Evolutionary conservation across 495 filamentous ascomycete genomes (phyloP), one percentile per base, ranked within the genome.

Genomic region (Penicillium desertorum): DNA sequence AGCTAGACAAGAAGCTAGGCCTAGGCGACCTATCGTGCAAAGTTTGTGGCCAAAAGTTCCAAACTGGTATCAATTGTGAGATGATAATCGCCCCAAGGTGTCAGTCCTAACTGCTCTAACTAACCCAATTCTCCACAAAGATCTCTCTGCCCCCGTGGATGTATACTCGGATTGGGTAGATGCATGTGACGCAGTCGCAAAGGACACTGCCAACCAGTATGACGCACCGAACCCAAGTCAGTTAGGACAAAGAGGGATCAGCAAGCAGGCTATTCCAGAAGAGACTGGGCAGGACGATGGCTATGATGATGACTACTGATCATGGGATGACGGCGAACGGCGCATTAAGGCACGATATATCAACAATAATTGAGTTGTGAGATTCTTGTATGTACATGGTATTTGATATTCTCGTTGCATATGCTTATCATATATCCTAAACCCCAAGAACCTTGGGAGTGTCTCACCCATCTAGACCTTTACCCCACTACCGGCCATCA

Each of bases 81-180:
- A 60, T n/a, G 6, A n/a, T 25, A 20, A 6, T 41, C 22, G 36
- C 20, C 41, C 22, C 23, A 51, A 16, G 16, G 34, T 23, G 25
- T 36, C 14, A 8, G 37, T 27, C n/a, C 20, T 34, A 39, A 39
- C n/a, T 39, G 16, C 6, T 39, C n/a, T 59, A 30, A 50, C 61
- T 61, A 19, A 58, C 25, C 23, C 22, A 48, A 20, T 20, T 29
- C 34, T 20, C 27, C 49, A 9, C 27, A 29, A 1, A 96, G 91
- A 92, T 68, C 85, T 98, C 54, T 93, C 91, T 36, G 88, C 88
- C 16, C 81, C 89, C 1, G 91, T 98, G 29, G 94, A 98, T 65
- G 93, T 98, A 16, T 98, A 98, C 68, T 90, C 90, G 30, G 95
- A 97, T 67, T 98, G 94, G 94, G 88, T 98, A 50, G 94, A 98